Evolutionary conservation across 306 rosid genomes (phyloP).

Genomic region (Dalbergia cultrata): DNA sequence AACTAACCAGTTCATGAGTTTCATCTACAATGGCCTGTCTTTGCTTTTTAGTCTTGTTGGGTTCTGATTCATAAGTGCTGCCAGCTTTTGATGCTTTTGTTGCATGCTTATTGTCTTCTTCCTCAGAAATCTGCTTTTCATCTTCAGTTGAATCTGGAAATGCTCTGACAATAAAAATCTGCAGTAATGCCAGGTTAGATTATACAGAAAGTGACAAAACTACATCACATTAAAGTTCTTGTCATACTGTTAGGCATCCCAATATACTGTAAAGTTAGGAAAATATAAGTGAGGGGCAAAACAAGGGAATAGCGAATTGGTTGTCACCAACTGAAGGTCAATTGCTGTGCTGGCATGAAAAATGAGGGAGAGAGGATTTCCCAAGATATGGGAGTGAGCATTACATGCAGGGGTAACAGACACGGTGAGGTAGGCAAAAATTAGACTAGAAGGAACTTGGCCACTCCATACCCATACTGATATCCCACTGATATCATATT

Average conservation of each 20-base stretch:
- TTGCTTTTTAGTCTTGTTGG: constrained; percentile 36
- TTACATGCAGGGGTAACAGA: too few species aligned
- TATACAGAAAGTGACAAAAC: neutral
- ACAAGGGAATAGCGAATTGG: too few species aligned
- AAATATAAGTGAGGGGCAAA: too few species aligned
- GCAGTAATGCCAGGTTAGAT: constrained; percentile 29
- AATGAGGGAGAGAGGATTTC: too few species aligned
- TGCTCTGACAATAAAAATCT: constrained; percentile 68
- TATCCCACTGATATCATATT: too few species aligned
- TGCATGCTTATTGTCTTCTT: constrained; percentile 33
- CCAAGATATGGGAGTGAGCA: too few species aligned
- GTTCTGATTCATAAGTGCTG: constrained; percentile 16
- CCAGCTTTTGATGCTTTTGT: constrained; percentile 40
- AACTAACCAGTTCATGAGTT: constrained; percentile 42
- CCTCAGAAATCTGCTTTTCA: constrained; percentile 17
- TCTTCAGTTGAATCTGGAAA: constrained; percentile 47
- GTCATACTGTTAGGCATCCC: neutral
- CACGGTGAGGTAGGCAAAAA: too few species aligned
- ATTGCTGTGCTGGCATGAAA: too few species aligned
- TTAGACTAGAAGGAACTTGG: too few species aligned
- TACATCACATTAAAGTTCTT: neutral
- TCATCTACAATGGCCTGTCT: constrained; percentile 34
- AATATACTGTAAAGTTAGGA: too few species aligned
- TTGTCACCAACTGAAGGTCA: too few species aligned
- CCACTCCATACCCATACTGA: too few species aligned